A percentile compares a stretch with the other conserved stretches of the same genome.
phyloP scores from a whole-genome alignment of 352 stramenopile genomes.

The Globisporangium uncinulatum region DNA sequence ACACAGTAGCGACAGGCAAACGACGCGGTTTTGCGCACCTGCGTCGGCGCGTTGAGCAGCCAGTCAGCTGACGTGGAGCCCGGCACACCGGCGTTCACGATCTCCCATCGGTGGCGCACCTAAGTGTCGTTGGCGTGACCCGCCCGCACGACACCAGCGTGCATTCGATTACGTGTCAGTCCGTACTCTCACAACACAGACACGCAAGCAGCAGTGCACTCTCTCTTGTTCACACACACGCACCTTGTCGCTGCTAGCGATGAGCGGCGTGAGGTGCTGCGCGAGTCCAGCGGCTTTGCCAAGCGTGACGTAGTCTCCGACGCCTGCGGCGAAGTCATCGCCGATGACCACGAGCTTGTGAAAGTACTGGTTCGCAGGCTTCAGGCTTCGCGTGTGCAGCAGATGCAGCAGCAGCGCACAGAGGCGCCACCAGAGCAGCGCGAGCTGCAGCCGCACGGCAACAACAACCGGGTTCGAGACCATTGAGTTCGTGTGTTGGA shows the following conservation, averaged over 20 bases:
- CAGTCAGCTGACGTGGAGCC: conserved; percentile 59
- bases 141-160: background rate
- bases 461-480: conserved; percentile 18
- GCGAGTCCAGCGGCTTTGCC: conserved; percentile 39
- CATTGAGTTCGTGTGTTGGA: background rate
- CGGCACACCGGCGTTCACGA: conserved; percentile 71
- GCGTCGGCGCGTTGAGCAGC: conserved; percentile 49
- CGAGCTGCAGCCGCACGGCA: conserved; percentile 43
- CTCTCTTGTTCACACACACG: background rate
- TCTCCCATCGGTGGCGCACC: conserved; percentile 77
- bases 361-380: conserved; percentile 54
- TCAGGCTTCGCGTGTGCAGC: conserved; percentile 38
- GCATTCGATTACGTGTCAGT: too few species aligned
- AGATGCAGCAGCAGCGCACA: conserved; percentile 46
- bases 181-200: background rate
- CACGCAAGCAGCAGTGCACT: background rate
- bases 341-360: conserved; percentile 84
- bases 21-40: conserved; percentile 25
- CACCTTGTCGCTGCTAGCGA: conserved; percentile 58
- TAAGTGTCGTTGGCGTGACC: conserved; percentile 8
- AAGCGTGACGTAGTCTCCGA: conserved; percentile 75
- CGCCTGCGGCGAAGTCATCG: conserved; percentile 76
- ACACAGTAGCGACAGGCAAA: too few species aligned
- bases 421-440: conserved; percentile 64
- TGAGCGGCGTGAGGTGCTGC: conserved; percentile 42